A percentile compares a stretch with the other conserved stretches of the same genome.
phyloP scores from a whole-genome alignment of 129 eudicot genomes.

The Erigeron canadensis region DNA sequence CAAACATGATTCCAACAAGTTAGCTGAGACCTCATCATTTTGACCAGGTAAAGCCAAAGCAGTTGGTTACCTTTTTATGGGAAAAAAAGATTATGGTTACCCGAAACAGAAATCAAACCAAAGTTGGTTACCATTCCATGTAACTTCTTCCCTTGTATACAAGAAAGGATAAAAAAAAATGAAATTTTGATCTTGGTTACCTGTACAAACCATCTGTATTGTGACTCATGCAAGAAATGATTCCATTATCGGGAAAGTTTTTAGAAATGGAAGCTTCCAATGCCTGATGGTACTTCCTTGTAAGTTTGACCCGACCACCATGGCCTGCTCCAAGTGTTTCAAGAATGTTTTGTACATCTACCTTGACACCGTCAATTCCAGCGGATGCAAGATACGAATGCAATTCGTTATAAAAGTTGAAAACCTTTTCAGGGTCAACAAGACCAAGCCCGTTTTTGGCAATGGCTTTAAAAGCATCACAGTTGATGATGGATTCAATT shows the following conservation, averaged over 20 bases:
- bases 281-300: constrained; percentile 85
- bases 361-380: constrained; percentile 92
- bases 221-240: constrained; percentile 96
- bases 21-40: background rate
- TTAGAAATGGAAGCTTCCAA: constrained; percentile 75
- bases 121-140: background rate
- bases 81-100: background rate
- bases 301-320: constrained; percentile 85
- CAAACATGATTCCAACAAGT: background rate
- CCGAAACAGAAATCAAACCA: background rate
- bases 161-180: background rate
- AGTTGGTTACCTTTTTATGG: background rate
- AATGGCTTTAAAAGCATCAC: constrained; percentile 57
- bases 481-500: constrained; percentile 52
- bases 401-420: constrained; percentile 66
- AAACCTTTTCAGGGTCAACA: constrained; percentile 82
- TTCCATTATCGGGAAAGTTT: constrained; percentile 81
- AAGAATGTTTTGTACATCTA: constrained; percentile 81
- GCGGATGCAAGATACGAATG: constrained; percentile 84
- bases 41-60: background rate
- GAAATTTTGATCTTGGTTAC: constrained; percentile 30
- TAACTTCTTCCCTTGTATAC: background rate
- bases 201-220: constrained; percentile 89
- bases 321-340: constrained; percentile 93
- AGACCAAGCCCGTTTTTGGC: constrained; percentile 69